Base-by-base conservation (phyloP, 2,329 filamentous ascomycete genomes). In the Helotiales sp. region DNA sequence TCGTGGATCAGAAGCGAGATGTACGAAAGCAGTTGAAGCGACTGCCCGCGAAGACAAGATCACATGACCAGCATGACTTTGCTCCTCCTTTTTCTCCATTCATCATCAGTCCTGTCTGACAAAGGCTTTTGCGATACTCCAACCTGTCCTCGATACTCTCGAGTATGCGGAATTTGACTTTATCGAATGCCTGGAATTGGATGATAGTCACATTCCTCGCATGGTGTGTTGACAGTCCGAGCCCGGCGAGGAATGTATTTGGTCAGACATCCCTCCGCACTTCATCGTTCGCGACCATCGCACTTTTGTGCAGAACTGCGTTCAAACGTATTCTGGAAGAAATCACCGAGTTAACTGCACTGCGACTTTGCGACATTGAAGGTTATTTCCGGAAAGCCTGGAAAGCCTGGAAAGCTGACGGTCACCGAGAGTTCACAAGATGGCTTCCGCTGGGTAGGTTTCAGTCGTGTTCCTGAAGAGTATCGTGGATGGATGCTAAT, bases 201-300 rank as follows among this genome's bases (percentile, higher is more conserved):
- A 20, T 59, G 37, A 22, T 28, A 43, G 26, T 45, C 37, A 45
- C 67, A 66, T 66, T 66, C 61, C 61, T 40, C 17, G 11, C n/a
- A n/a, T n/a, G n/a, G n/a, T 45, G 22, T 63, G 64, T 66, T 67
- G 61, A 59, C 49, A 54, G 58, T 63, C 60, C 58, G 60, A 50
- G 24, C 30, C 45, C 37, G 45, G 61, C 28, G 37, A 63, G 61
- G 49, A 65, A 66, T 66, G 61, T 20, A 66, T 34, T 40, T 28
- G 10, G 20, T 20, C n/a, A 55, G 59, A 59, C 61, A 57, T 40
- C 32, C 54, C 60, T 63, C 47, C 47, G 15, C 60, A 26, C n/a
- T 63, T 64, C 17, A 61, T 64, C 47, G 57, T 60, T 45, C 52
- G 61, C 22, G 30, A 17, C n/a, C 49, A 20, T 66, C 61, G n/a